Conservation (phyloP, 768 basidiomycete genomes). For the Omphalotus guepiniiformis region DNA sequence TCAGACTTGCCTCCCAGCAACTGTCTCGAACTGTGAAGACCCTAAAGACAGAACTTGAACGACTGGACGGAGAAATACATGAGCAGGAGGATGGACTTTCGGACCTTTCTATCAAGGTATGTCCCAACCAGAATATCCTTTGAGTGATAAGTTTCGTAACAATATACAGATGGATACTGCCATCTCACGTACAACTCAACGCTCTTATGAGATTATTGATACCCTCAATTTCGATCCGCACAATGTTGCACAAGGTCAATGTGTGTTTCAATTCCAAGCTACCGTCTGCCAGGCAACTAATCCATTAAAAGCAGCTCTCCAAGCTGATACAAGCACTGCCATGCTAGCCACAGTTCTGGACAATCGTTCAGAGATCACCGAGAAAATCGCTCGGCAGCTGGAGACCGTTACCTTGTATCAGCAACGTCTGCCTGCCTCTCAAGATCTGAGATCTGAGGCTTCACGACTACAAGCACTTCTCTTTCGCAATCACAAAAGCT, state of each 20-base stretch:
- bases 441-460: background rate
- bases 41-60: slow-evolving; percentile 21
- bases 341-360: background rate
- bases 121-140: background rate
- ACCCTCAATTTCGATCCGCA: too few relatives aligned
- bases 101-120: slow-evolving; percentile 26
- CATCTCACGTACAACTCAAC: too few relatives aligned
- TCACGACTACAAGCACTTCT: background rate
- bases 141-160: slow-evolving; percentile 1
- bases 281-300: too few relatives aligned
- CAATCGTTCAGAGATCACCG: background rate
- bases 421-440: background rate
- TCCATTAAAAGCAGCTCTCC: too few relatives aligned
- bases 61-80: slow-evolving; percentile 15
- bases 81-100: slow-evolving; percentile 20
- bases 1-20: slow-evolving; percentile 22
- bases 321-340: too few relatives aligned
- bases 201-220: too few relatives aligned
- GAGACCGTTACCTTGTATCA: background rate
- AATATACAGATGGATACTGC: too few relatives aligned
- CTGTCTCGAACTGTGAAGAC: slow-evolving; percentile 19
- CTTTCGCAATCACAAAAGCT: background rate
- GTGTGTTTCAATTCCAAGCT: too few relatives aligned
- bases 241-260: too few relatives aligned
- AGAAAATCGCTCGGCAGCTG: background rate